Conservation (phyloP, 2,329 filamentous ascomycete species). For the Phialophora macrospora region DNA sequence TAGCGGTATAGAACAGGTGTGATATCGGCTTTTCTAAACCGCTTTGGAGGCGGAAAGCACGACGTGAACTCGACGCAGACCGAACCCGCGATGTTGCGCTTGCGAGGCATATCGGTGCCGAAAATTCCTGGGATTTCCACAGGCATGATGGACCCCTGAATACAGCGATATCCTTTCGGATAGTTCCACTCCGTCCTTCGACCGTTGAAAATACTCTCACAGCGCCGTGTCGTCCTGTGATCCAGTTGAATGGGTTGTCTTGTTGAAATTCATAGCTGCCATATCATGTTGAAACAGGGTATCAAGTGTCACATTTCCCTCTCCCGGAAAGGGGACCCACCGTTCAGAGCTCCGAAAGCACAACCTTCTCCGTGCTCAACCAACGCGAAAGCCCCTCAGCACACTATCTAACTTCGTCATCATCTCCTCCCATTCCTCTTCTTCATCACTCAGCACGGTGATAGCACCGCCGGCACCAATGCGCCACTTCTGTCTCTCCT, state of each 20-base stretch:
- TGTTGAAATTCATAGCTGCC: constrained; percentile 4
- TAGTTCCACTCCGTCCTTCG: neutral
- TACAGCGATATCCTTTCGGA: neutral
- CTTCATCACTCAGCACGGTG: constrained; percentile 78
- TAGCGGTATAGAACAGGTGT: too few species aligned
- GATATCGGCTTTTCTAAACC: too few species aligned
- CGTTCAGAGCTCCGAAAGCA: neutral
- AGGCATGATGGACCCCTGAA: too few species aligned
- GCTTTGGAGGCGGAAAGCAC: too few species aligned
- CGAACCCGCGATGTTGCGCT: neutral
- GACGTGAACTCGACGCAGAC: too few species aligned
- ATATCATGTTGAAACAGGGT: neutral
- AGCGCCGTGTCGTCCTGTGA: neutral
- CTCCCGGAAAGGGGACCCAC: neutral
- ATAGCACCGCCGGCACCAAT: constrained; percentile 91
- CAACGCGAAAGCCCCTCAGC: constrained; percentile 46
- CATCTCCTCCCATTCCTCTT: constrained; percentile 92
- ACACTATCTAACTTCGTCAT: constrained; percentile 67
- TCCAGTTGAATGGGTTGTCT: constrained; percentile 13
- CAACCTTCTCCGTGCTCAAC: neutral
- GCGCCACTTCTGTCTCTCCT: constrained; percentile 63
- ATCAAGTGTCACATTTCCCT: neutral
- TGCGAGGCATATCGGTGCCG: neutral
- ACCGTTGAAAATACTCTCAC: neutral
- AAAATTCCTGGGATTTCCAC: too few species aligned